Percentiles rank a stretch among this genome's conserved stretches.
phyloP scores from a whole-genome alignment of 306 rosid genomes.

The Begonia masoniana region DNA sequence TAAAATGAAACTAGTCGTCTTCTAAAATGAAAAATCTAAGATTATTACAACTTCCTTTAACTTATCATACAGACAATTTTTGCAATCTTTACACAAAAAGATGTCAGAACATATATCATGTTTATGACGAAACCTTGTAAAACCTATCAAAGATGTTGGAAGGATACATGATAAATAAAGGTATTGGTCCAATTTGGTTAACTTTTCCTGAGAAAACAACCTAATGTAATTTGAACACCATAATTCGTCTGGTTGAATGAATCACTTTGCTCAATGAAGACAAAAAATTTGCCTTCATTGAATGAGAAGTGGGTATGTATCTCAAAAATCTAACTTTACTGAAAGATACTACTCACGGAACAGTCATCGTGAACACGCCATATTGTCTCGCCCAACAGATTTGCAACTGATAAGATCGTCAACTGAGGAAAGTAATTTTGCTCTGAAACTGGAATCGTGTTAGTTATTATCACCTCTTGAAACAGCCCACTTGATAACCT shows the following conservation, averaged over 20 bases:
- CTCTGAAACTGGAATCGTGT: constrained; percentile 76
- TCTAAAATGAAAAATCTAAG: constrained; percentile 1
- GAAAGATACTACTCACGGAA: constrained; percentile 80
- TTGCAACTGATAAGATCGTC: constrained; percentile 79
- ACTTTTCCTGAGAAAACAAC: too few species aligned
- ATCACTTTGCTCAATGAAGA: not conserved
- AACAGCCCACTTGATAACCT: constrained; percentile 78
- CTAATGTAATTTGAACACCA: too few species aligned
- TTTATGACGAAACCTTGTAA: too few species aligned
- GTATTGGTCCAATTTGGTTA: too few species aligned
- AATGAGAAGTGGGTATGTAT: not conserved
- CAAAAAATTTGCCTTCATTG: not conserved
- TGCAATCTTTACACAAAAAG: not conserved
- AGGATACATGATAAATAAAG: too few species aligned
- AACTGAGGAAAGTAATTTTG: constrained; percentile 82
- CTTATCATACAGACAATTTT: not conserved
- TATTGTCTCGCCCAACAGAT: constrained; percentile 88
- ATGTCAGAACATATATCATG: too few species aligned
- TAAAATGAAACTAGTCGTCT: constrained; percentile 6
- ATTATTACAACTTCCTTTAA: not conserved
- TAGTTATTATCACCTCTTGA: constrained; percentile 91
- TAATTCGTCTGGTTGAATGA: not conserved
- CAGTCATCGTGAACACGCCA: constrained; percentile 98
- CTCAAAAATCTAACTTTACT: constrained; percentile 17
- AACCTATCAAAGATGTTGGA: too few species aligned